Percentiles rank a stretch among this genome's conserved stretches.
Evolutionary conservation across 441 rosid genomes (phyloP).

Genomic region (Breynia disticha): DNA sequence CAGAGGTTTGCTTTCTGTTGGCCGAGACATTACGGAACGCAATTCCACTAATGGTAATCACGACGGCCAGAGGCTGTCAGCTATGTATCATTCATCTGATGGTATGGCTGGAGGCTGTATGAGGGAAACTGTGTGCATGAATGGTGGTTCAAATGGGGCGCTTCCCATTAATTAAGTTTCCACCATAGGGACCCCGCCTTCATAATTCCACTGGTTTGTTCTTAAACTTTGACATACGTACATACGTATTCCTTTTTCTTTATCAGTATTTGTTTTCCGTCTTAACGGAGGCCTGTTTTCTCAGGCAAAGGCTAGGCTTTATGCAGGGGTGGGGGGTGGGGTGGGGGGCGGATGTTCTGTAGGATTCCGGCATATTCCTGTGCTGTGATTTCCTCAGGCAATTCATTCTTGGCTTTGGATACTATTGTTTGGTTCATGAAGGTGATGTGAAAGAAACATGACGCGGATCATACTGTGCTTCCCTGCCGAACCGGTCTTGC

Average conservation of each 20-base stretch:
- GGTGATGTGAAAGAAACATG: constrained; percentile 5
- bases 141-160: constrained; percentile 18
- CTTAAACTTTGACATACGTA: not conserved
- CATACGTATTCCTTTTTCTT: not conserved
- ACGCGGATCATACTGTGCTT: too few species aligned
- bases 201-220: constrained; percentile 13
- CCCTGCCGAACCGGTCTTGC: too few species aligned
- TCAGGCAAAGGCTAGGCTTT: constrained; percentile 15
- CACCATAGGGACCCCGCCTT: constrained; percentile 10
- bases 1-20: constrained; percentile 4
- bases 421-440: constrained; percentile 9
- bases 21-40: too few species aligned
- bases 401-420: constrained; percentile 73
- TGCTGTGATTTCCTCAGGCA: constrained; percentile 37
- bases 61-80: too few species aligned
- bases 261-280: not conserved
- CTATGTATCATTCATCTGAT: too few species aligned
- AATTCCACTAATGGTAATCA: too few species aligned
- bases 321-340: too few species aligned
- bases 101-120: constrained; percentile 13
- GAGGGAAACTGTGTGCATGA: constrained; percentile 20
- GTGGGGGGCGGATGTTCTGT: not conserved
- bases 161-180: constrained; percentile 19
- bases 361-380: constrained; percentile 10
- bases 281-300: constrained; percentile 7